Evolutionary conservation across 352 stramenopile genomes (phyloP).

Genomic region (Phytopythium ostracodes): DNA sequence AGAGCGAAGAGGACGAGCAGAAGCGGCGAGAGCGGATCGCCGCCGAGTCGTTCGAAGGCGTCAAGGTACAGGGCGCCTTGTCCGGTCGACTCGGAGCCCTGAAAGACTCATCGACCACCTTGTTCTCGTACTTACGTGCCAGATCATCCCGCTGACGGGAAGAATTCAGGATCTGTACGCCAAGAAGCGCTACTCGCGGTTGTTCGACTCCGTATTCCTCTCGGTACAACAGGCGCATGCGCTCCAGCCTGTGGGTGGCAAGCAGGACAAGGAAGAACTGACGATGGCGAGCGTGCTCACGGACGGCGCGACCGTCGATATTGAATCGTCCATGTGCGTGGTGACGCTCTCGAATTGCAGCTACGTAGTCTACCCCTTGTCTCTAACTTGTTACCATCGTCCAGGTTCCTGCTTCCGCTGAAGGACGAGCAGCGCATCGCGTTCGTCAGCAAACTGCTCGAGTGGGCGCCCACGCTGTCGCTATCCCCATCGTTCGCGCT

Average conservation of each 20-base stretch:
- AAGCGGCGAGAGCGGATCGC: constrained; percentile 35
- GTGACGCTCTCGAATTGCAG: too few relatives aligned
- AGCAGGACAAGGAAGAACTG: constrained; percentile 9
- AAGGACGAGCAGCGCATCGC: constrained; percentile 59
- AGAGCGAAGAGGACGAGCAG: constrained; percentile 27
- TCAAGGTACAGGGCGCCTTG: constrained; percentile 33
- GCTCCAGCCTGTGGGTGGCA: constrained; percentile 26
- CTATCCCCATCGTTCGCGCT: constrained; percentile 38
- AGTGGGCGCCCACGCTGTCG: constrained; percentile 35
- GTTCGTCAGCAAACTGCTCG: constrained; percentile 66
- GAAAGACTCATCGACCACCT: not conserved
- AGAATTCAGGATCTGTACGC: constrained; percentile 51
- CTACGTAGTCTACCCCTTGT: constrained; percentile 1
- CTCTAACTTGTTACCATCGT: not conserved
- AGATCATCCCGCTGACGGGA: constrained; percentile 68
- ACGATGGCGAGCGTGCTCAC: constrained; percentile 39
- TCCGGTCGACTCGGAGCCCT: not conserved
- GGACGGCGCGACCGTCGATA: constrained; percentile 36
- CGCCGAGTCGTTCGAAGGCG: constrained; percentile 44
- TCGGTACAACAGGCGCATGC: constrained; percentile 58
- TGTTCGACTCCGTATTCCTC: constrained; percentile 69
- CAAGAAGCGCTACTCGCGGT: constrained; percentile 55
- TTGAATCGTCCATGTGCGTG: constrained; percentile 74
- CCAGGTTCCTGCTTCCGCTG: constrained; percentile 68
- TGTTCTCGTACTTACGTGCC: not conserved